Percentiles rank a stretch among this genome's conserved stretches.
Evolutionary conservation across 129 eudicot species (phyloP).

Genomic region (sunflower (Helianthus annuus)): DNA sequence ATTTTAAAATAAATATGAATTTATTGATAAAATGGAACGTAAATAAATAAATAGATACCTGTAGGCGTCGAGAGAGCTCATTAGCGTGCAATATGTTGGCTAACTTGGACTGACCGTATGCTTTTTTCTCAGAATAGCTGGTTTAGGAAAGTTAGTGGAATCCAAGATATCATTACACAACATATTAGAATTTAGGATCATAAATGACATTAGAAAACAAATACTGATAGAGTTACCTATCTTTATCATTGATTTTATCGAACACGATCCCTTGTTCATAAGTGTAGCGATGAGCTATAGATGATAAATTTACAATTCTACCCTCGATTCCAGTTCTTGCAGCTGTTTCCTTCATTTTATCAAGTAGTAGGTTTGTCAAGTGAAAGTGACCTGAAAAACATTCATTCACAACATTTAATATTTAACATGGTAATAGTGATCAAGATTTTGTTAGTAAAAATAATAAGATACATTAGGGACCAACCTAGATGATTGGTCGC

Average conservation of each 20-base stretch:
- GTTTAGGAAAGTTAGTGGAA: neutral
- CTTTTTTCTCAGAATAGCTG: slow-evolving; percentile 84
- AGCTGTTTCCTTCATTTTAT: slow-evolving; percentile 80
- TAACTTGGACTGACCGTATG: slow-evolving; percentile 94
- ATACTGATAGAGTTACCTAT: slow-evolving; percentile 39
- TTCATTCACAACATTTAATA: neutral
- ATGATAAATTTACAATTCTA: slow-evolving; percentile 74
- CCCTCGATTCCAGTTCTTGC: slow-evolving; percentile 61
- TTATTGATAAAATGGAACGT: neutral
- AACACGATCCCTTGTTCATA: slow-evolving; percentile 64
- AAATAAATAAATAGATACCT: slow-evolving; percentile 36
- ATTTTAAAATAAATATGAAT: neutral
- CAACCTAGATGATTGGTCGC: slow-evolving; percentile 87
- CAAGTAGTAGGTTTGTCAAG: slow-evolving; percentile 75
- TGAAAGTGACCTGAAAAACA: slow-evolving; percentile 66
- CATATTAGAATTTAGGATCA: no score
- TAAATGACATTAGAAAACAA: neutral
- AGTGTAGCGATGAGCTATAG: slow-evolving; percentile 69
- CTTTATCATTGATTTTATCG: slow-evolving; percentile 58
- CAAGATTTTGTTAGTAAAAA: neutral
- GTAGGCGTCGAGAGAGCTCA: slow-evolving; percentile 70
- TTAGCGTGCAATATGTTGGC: slow-evolving; percentile 85
- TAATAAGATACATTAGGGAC: neutral
- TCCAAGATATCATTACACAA: no score
- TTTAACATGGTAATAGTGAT: no score